phyloP scores from a whole-genome alignment of 208 protist genomes.

The Acanthamoeba quina region DNA sequence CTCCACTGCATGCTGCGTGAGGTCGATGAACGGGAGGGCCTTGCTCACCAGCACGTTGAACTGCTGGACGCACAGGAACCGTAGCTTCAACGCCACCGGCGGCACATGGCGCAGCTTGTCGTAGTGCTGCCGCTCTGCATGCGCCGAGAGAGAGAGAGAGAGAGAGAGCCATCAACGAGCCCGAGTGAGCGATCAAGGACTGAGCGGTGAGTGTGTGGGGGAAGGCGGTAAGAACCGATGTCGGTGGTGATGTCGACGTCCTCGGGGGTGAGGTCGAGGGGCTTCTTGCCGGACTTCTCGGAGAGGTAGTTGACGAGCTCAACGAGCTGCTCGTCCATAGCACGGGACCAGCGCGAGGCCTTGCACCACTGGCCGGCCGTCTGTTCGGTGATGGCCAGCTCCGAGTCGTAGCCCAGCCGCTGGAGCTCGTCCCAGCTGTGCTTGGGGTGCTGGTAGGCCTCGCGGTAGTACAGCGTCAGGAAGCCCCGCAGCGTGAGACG shows the following conservation, averaged over 20 bases:
- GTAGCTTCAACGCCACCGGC: background rate
- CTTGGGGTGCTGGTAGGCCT: slow-evolving; percentile 60
- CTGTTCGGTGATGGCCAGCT: slow-evolving; percentile 45
- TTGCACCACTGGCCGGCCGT: slow-evolving; percentile 29
- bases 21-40: slow-evolving; percentile 25
- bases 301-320: slow-evolving; percentile 64
- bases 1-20: background rate
- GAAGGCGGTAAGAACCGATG: background rate
- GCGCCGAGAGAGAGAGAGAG: background rate
- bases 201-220: background rate
- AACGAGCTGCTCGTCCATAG: slow-evolving; percentile 67
- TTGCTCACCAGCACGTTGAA: slow-evolving; percentile 39
- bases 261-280: slow-evolving; percentile 22
- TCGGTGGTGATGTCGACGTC: slow-evolving; percentile 5
- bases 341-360: slow-evolving; percentile 15
- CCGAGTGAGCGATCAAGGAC: background rate
- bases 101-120: slow-evolving; percentile 2
- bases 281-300: slow-evolving; percentile 34
- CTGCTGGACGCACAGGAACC: slow-evolving; percentile 25
- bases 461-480: slow-evolving; percentile 41
- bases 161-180: no score
- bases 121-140: slow-evolving; percentile 15
- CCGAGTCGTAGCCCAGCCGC: slow-evolving; percentile 44
- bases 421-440: slow-evolving; percentile 62
- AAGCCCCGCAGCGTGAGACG: slow-evolving; percentile 54